Conservation (phyloP, 257 asterid species). For the Asclepias syriaca region DNA sequence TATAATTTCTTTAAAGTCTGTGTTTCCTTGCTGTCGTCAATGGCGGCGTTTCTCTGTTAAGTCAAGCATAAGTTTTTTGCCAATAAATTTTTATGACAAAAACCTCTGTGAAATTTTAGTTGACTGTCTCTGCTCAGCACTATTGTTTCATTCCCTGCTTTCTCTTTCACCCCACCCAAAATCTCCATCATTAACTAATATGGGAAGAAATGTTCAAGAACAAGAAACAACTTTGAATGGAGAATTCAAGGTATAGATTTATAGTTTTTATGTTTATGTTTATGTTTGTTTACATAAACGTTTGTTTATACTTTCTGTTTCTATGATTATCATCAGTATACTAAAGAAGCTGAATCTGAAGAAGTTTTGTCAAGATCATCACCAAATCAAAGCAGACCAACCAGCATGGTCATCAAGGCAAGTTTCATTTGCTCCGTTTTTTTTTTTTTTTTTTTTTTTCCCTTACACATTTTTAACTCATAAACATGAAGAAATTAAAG, state of each 20-base stretch:
- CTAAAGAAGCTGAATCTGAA: conserved; percentile 42
- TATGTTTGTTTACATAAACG: no score
- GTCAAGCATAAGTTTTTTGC: conserved; percentile 10
- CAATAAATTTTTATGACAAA: conserved; percentile 6
- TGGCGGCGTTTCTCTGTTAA: conserved; percentile 7
- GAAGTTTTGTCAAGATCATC: conserved; percentile 42
- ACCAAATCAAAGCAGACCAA: conserved; percentile 58
- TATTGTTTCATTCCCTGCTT: not conserved
- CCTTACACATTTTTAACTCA: not conserved
- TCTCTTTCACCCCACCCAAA: not conserved
- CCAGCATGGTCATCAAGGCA: conserved; percentile 79
- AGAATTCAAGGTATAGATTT: conserved; percentile 37
- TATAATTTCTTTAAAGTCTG: no score
- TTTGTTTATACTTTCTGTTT: not conserved
- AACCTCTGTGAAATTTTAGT: not conserved
- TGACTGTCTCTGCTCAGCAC: not conserved
- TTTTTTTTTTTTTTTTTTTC: not conserved
- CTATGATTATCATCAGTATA: conserved; percentile 17
- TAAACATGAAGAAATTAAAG: no score
- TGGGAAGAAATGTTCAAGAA: conserved; percentile 38
- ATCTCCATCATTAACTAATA: conserved; percentile 16
- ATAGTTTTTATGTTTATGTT: not conserved
- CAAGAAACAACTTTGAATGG: conserved; percentile 21
- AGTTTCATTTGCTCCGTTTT: conserved; percentile 11
- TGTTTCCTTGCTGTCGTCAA: conserved; percentile 18